phyloP scores from a whole-genome alignment of 352 stramenopile species.

The Globisporangium camurandrum region DNA sequence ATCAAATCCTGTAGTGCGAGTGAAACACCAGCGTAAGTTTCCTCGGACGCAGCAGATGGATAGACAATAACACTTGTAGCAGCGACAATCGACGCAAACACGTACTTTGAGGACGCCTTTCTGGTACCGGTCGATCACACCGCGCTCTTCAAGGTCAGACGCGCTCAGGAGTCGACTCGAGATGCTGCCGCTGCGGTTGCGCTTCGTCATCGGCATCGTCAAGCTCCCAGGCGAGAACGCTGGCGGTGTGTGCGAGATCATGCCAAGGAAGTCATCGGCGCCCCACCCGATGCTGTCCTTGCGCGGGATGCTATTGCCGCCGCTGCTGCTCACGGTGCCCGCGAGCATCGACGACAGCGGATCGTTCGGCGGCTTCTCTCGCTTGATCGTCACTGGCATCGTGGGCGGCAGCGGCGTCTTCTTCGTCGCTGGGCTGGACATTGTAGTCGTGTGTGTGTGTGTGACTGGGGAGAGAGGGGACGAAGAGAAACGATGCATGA shows the following conservation, averaged over 20 bases:
- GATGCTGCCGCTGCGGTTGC: slow-evolving; percentile 75
- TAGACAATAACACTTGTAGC: neutral
- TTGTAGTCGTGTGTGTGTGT: slow-evolving; percentile 1
- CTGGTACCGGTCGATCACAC: slow-evolving; percentile 86
- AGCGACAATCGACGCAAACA: neutral
- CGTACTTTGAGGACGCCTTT: slow-evolving; percentile 86
- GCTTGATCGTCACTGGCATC: slow-evolving; percentile 67
- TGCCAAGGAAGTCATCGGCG: slow-evolving; percentile 78
- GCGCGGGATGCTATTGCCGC: slow-evolving; percentile 33
- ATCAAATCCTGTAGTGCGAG: slow-evolving; percentile 65
- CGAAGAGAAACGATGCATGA: too few species aligned
- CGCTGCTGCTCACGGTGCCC: slow-evolving; percentile 13
- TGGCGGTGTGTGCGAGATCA: slow-evolving; percentile 87
- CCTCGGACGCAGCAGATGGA: neutral
- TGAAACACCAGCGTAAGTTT: neutral
- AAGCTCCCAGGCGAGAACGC: slow-evolving; percentile 86
- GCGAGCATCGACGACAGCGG: slow-evolving; percentile 19
- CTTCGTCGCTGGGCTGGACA: slow-evolving; percentile 25
- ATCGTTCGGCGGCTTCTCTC: slow-evolving; percentile 31
- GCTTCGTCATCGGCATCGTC: slow-evolving; percentile 85
- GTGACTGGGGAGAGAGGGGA: too few species aligned
- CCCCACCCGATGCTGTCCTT: slow-evolving; percentile 83
- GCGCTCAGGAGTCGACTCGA: slow-evolving; percentile 82
- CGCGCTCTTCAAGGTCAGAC: slow-evolving; percentile 85
- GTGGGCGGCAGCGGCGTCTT: slow-evolving; percentile 42